Conservation (phyloP, 2,329 filamentous ascomycete genomes). For the Aspergillus sp. region DNA sequence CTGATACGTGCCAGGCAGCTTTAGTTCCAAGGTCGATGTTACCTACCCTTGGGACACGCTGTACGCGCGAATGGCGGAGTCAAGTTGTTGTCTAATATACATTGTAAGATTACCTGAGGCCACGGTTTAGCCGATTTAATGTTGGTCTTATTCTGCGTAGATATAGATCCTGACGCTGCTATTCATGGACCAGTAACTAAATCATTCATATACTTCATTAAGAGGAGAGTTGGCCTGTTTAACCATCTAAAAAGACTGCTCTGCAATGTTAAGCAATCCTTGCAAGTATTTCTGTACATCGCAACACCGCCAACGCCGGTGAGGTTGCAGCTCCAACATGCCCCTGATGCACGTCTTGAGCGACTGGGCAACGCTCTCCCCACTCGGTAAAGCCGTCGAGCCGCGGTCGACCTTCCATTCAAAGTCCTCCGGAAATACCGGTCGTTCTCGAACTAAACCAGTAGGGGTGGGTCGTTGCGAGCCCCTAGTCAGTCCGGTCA, state of each 20-base stretch:
- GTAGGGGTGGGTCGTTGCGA: slow-evolving; percentile 8
- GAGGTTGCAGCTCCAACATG: slow-evolving; percentile 42
- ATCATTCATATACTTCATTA: too few species aligned
- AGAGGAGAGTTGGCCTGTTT: too few species aligned
- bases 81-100: too few species aligned
- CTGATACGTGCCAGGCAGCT: too few species aligned
- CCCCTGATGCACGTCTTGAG: slow-evolving; percentile 40
- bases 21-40: too few species aligned
- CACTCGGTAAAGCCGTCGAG: slow-evolving; percentile 23
- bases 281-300: slow-evolving; percentile 37
- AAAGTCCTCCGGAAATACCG: slow-evolving; percentile 40
- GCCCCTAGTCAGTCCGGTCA: slow-evolving; percentile 40
- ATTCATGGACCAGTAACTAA: too few species aligned
- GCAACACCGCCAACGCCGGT: slow-evolving; percentile 38
- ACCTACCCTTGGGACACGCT: too few species aligned
- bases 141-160: too few species aligned
- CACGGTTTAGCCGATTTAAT: too few species aligned
- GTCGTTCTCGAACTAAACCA: slow-evolving; percentile 6
- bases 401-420: slow-evolving; percentile 37
- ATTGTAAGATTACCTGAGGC: too few species aligned
- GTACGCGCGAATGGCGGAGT: too few species aligned
- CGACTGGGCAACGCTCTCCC: slow-evolving; percentile 30
- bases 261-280: slow-evolving; percentile 23
- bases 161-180: too few species aligned
- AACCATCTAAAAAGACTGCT: neutral